Conservation (phyloP, 441 rosid species). For the Manihot esculenta region DNA sequence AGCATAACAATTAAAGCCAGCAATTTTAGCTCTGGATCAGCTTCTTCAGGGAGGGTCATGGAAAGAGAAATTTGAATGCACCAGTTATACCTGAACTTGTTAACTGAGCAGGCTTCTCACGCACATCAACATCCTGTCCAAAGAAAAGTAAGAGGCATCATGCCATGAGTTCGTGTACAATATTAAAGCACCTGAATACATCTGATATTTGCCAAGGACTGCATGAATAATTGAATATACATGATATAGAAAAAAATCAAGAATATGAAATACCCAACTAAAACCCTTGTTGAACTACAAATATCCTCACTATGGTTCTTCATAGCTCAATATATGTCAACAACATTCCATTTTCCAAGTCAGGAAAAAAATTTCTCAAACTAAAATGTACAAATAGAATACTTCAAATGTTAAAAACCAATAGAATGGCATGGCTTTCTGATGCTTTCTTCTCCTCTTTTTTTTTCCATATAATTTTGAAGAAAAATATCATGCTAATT, state of each 20-base stretch:
- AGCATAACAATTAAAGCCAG: neutral
- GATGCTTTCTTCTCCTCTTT: neutral
- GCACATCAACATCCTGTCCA: conserved; percentile 49
- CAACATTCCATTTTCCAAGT: neutral
- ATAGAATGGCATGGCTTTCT: neutral
- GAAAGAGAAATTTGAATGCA: conserved; percentile 11
- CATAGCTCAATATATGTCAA: neutral
- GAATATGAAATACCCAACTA: neutral
- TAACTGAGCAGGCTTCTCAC: conserved; percentile 30
- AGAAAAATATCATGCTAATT: neutral
- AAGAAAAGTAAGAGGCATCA: conserved; percentile 19
- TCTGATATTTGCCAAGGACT: neutral
- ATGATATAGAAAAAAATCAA: neutral
- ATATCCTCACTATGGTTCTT: neutral
- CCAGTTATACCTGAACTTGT: conserved; percentile 28
- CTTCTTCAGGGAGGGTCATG: neutral
- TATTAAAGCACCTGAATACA: neutral
- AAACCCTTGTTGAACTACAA: neutral
- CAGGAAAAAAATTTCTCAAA: neutral
- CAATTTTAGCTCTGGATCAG: neutral
- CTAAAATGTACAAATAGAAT: neutral
- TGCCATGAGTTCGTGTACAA: neutral
- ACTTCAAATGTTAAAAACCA: neutral
- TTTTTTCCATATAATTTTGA: neutral
- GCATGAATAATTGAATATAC: neutral